These are phyloP conservation scores for Zasmidium citrigriseum DNA, from an alignment of 2,329 filamentous ascomycete genomes.

Conservation along the genomic window DNA sequence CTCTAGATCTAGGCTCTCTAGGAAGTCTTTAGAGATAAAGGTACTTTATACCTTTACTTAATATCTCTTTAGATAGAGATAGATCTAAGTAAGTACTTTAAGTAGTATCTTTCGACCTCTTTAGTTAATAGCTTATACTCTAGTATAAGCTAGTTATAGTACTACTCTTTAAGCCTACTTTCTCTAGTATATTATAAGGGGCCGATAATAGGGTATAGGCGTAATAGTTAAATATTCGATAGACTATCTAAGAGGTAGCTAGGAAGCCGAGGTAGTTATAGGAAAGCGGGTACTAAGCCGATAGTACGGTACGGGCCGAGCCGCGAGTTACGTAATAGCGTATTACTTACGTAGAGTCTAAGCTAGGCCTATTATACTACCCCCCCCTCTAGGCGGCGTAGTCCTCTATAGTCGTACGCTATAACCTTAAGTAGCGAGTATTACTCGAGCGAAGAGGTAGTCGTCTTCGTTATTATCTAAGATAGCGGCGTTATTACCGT, in stretches of 20 bases:
- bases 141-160: too few species aligned
- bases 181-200: too few species aligned
- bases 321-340: background rate
- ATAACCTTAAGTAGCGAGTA: background rate
- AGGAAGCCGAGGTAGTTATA: background rate
- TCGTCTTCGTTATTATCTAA: background rate
- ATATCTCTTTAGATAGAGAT: too few species aligned
- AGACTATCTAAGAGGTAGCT: background rate
- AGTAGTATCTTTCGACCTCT: too few species aligned
- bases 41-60: too few species aligned
- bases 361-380: background rate
- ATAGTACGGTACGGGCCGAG: background rate
- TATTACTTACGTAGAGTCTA: background rate
- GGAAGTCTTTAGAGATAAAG: too few species aligned
- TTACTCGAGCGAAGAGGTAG: background rate
- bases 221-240: background rate
- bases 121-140: too few species aligned
- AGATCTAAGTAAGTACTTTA: too few species aligned
- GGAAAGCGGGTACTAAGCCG: background rate
- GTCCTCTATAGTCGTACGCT: too few species aligned
- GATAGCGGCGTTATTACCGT: background rate
- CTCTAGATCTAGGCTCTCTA: too few species aligned
- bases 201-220: background rate
- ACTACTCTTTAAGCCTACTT: too few species aligned
- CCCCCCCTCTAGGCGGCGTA: background rate